Conservation (phyloP, 768 basidiomycete genomes). For the Mrakia blollopis region DNA sequence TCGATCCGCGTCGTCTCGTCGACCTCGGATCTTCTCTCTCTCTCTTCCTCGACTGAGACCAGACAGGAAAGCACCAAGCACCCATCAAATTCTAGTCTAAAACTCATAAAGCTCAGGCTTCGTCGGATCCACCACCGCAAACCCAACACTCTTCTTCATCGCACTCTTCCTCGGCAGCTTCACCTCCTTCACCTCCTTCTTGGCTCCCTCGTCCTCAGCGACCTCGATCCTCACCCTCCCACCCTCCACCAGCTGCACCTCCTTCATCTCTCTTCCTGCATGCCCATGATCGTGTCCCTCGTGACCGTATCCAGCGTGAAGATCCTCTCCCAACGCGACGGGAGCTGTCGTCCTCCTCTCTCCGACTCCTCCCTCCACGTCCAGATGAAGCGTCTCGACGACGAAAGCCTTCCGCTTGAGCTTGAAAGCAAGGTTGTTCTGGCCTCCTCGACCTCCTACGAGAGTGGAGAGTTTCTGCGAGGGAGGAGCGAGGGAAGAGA, state of each 20-base stretch:
- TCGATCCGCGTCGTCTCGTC: no score
- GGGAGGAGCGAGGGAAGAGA: constrained; percentile 66
- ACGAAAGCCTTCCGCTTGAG: constrained; percentile 80
- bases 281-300: constrained; percentile 16
- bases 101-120: constrained; percentile 46
- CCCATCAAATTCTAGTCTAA: constrained; percentile 14
- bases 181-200: background rate
- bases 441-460: constrained; percentile 71
- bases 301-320: constrained; percentile 33
- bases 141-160: constrained; percentile 33
- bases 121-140: constrained; percentile 41
- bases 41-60: no score
- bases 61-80: no score
- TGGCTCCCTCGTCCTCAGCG: constrained; percentile 22
- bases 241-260: constrained; percentile 13
- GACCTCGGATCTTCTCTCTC: no score
- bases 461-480: constrained; percentile 78
- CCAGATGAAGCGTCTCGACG: constrained; percentile 78
- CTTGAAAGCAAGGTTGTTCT: constrained; percentile 94
- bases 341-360: constrained; percentile 42
- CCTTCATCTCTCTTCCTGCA: constrained; percentile 20
- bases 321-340: constrained; percentile 19
- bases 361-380: constrained; percentile 46
- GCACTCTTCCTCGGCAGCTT: constrained; percentile 29
- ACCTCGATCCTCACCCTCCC: constrained; percentile 24